Conservation (phyloP, 768 basidiomycete genomes). For the Epithele typhae region DNA sequence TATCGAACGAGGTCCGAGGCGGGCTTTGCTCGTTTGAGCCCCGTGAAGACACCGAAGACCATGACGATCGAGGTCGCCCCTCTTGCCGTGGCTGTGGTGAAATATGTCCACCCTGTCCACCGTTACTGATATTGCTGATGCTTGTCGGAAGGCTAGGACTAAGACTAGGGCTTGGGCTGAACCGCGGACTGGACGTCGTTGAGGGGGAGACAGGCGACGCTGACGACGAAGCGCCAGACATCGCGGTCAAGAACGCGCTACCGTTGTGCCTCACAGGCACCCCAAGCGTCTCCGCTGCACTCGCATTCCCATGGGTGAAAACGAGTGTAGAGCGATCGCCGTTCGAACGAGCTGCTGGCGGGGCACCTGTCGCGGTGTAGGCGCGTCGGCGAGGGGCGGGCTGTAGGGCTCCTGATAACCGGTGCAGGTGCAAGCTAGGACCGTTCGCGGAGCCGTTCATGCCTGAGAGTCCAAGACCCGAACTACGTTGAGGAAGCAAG, state of each 20-base stretch:
- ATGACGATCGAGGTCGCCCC: constrained; percentile 13
- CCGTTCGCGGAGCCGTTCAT: constrained; percentile 5
- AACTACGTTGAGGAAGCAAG: constrained; percentile 6
- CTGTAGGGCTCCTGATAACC: constrained; percentile 27
- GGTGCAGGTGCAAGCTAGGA: constrained; percentile 15
- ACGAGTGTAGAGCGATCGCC: constrained; percentile 19
- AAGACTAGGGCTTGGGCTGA: constrained; percentile 10
- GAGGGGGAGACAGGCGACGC: constrained; percentile 10
- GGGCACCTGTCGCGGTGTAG: constrained; percentile 7
- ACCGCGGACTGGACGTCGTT: constrained; percentile 9
- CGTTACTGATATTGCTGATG: constrained; percentile 5
- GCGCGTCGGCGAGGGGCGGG: constrained; percentile 26
- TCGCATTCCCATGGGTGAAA: constrained; percentile 30
- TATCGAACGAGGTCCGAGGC: constrained; percentile 11
- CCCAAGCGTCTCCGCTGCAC: constrained; percentile 33
- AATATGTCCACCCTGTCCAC: constrained; percentile 1
- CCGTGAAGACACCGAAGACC: constrained; percentile 20
- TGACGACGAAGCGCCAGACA: neutral
- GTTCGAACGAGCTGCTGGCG: constrained; percentile 23
- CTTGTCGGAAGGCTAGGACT: constrained; percentile 3
- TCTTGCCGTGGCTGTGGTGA: constrained; percentile 3
- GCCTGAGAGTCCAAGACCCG: neutral
- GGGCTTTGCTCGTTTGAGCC: constrained; percentile 19
- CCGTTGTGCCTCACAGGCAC: constrained; percentile 22
- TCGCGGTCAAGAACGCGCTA: constrained; percentile 12